Evolutionary conservation across 306 rosid species (phyloP).

Genomic region (Malus domestica): ASM211411v1 NC_041800.1:20129233-20129732

Average conservation of each 20-base stretch:
- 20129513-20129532: neutral
- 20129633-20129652: neutral
- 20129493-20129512: neutral
- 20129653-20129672: neutral
- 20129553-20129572: neutral
- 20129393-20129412: conserved; percentile 1
- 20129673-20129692: neutral
- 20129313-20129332: neutral
- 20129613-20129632: neutral
- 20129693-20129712: neutral
- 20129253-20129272: conserved; percentile 31
- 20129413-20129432: conserved; percentile 9
- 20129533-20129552: neutral
- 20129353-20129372: neutral
- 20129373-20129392: neutral
- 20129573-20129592: neutral
- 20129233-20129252: neutral
- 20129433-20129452: conserved; percentile 8
- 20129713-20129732: neutral
- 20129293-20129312: neutral
- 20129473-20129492: no score
- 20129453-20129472: neutral
- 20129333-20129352: neutral
- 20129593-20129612: neutral
- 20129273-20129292: conserved; percentile 6